Conservation (phyloP, 75 land plant genomes). For the Picea glauca region DNA sequence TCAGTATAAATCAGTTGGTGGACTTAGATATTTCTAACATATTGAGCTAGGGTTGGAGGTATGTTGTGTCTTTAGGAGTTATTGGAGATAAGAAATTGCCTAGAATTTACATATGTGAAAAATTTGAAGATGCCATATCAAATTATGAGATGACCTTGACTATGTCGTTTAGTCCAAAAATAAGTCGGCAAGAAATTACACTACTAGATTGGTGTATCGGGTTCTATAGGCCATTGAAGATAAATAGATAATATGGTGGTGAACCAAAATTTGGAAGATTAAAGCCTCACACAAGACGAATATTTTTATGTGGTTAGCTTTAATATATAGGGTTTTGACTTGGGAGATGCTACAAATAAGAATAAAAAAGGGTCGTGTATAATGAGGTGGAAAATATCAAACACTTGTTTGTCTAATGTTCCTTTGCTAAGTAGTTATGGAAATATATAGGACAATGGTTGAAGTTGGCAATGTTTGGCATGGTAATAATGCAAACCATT, state of each 20-base stretch:
- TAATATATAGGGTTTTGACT: background rate
- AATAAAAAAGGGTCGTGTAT: background rate
- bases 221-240: background rate
- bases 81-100: background rate
- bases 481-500: no score
- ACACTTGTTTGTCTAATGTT: no score
- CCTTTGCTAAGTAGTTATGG: no score
- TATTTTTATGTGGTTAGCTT: background rate
- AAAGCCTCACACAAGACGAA: background rate
- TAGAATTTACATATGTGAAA: background rate
- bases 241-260: background rate
- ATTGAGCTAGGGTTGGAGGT: background rate
- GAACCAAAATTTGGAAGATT: background rate
- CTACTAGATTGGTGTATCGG: background rate
- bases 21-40: background rate
- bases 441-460: no score
- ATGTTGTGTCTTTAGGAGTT: background rate
- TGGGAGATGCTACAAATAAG: background rate
- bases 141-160: background rate
- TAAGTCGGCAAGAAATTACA: background rate
- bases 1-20: background rate
- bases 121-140: background rate
- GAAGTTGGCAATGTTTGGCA: no score
- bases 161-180: background rate
- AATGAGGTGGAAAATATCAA: no score